Percentiles rank a stretch among this genome's conserved stretches.
Conservation (phyloP, 352 stramenopile genomes). For the Phytopythium cucurbitacearum region DNA sequence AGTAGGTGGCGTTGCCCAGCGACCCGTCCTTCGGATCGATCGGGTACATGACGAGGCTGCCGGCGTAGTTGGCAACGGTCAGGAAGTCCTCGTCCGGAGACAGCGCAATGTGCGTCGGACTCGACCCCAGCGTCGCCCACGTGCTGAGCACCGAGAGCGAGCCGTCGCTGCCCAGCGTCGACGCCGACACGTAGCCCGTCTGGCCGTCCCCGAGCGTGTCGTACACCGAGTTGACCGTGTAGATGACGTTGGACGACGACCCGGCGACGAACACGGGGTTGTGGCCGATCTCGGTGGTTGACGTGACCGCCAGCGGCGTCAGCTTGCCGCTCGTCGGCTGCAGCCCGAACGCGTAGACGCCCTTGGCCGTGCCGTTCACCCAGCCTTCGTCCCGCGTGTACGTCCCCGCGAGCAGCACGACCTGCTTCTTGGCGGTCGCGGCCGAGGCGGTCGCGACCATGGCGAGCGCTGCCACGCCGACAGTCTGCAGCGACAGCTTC, state of each 20-base stretch:
- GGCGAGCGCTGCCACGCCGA: too few relatives aligned
- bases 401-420: slow-evolving; percentile 70
- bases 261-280: slow-evolving; percentile 48
- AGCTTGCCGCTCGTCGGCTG: slow-evolving; percentile 44
- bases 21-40: slow-evolving; percentile 55
- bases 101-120: slow-evolving; percentile 63
- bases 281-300: slow-evolving; percentile 54
- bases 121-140: slow-evolving; percentile 52
- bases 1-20: slow-evolving; percentile 32
- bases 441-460: background rate
- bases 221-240: slow-evolving; percentile 53
- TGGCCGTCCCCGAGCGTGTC: slow-evolving; percentile 13
- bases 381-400: slow-evolving; percentile 78
- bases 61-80: slow-evolving; percentile 70
- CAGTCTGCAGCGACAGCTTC: too few relatives aligned
- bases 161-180: slow-evolving; percentile 35
- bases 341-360: slow-evolving; percentile 65
- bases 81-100: slow-evolving; percentile 45
- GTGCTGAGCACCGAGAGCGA: slow-evolving; percentile 36
- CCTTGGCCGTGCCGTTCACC: slow-evolving; percentile 73
- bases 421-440: slow-evolving; percentile 11
- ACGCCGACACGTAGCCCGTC: slow-evolving; percentile 59
- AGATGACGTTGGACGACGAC: slow-evolving; percentile 54
- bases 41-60: slow-evolving; percentile 54
- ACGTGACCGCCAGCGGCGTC: slow-evolving; percentile 37